Evolutionary conservation across 768 basidiomycete species (phyloP), one percentile per base, ranked within the genome.

Genomic region (Lactarius hengduanensis): DNA sequence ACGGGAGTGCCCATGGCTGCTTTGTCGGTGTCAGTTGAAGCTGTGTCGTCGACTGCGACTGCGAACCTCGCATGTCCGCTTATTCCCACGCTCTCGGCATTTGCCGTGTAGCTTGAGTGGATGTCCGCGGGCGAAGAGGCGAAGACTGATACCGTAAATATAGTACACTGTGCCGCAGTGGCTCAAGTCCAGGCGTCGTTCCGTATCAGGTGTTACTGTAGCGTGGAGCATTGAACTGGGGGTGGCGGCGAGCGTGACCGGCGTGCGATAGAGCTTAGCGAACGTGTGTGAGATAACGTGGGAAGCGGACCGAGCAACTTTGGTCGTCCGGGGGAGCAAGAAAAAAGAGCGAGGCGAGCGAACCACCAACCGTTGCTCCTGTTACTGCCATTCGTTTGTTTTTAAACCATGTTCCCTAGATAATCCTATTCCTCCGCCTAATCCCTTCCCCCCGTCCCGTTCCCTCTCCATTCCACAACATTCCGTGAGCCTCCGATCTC

Each of bases 1-100:
- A 72, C 71, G 1, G 72, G 74, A 0, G 72, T 74, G 7, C 74
- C 73, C 70, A 68, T 76, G 38, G 55, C 77, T 59, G n/a, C 16
- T 22, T 40, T 18, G 59, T 43, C 45, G 56, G 59, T 43, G 59
- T 32, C n/a, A 34, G 22, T 7, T 58, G 57, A 2, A 40, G 36
- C 13, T 3, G 38, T 26, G 28, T 38, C 3, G 10, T 18, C 8
- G 36, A 40, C 38, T 16, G 38, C 11, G 18, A n/a, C 18, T 34
- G 18, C 9, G 30, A 36, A 57, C 18, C 18, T 4, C 18, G 10
- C 32, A n/a, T 20, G 18, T 34, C 56, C 0, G 56, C 0, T 13
- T 15, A 53, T 53, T 53, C 50, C 22, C 50, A 53, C 50, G 50
- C 50, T 50, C 50, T 53, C 50, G 50, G 50, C 50, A 26, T 28